phyloP scores from a whole-genome alignment of 140 eudicot genomes.

The Cichorium intybus region DNA sequence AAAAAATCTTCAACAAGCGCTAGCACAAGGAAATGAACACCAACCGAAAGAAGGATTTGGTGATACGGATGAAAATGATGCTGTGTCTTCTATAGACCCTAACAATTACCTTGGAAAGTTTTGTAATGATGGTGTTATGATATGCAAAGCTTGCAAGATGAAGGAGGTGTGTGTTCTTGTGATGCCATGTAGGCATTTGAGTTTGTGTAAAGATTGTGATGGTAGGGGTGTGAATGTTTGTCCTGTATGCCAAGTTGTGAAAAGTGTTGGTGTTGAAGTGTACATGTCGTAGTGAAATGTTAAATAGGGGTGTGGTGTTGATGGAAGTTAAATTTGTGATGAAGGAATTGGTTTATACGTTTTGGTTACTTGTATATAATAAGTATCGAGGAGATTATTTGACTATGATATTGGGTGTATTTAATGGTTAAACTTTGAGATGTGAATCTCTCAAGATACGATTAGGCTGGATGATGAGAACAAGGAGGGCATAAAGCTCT shows the following conservation, averaged over 20 bases:
- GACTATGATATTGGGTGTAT: background rate
- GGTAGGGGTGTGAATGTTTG: conserved; percentile 49
- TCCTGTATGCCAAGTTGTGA: conserved; percentile 73
- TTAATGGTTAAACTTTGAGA: too few relatives aligned
- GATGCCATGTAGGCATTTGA: conserved; percentile 95
- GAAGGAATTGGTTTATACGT: conserved; percentile 15
- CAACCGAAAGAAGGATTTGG: conserved; percentile 86
- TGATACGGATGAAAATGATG: conserved; percentile 74
- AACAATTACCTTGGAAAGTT: conserved; percentile 40
- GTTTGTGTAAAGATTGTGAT: conserved; percentile 85
- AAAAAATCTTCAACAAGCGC: conserved; percentile 67
- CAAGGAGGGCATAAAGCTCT: too few relatives aligned
- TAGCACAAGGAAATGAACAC: conserved; percentile 52
- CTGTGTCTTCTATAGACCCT: conserved; percentile 68
- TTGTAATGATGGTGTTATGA: conserved; percentile 20
- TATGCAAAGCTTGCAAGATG: conserved; percentile 59
- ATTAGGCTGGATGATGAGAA: too few relatives aligned
- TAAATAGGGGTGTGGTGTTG: conserved; percentile 3
- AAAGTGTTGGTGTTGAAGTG: conserved; percentile 75
- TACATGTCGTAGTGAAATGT: conserved; percentile 59
- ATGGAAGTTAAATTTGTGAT: conserved; percentile 24
- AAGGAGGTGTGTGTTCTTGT: conserved; percentile 67
- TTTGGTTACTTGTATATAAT: conserved; percentile 3
- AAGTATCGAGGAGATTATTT: conserved; percentile 8
- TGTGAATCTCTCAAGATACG: too few relatives aligned